These are phyloP conservation scores for Cladorrhinum sp. DNA, from an alignment of 2,329 filamentous ascomycete species.

Conservation along the genomic window DNA sequence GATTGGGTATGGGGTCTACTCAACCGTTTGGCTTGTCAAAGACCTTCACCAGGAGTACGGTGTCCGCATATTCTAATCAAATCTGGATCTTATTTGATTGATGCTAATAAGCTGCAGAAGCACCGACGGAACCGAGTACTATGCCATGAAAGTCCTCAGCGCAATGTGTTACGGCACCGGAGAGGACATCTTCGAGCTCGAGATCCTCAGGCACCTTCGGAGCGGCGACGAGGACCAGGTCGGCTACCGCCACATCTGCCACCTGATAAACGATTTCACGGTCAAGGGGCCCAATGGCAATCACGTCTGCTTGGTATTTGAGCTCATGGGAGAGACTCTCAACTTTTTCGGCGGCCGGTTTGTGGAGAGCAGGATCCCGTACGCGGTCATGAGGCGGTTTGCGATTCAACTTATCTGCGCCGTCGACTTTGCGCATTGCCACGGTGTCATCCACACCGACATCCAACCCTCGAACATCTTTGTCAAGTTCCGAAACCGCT, in stretches of 20 bases:
- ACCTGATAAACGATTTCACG: background rate
- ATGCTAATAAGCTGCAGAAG: too few species aligned
- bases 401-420: too few species aligned
- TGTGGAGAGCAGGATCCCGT: background rate
- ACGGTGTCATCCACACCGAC: too few species aligned
- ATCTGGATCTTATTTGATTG: too few species aligned
- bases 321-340: background rate
- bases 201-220: background rate
- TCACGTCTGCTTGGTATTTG: background rate
- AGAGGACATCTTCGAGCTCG: background rate
- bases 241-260: background rate
- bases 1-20: constrained; percentile 11
- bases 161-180: background rate
- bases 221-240: background rate
- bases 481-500: too few species aligned
- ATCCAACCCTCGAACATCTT: too few species aligned
- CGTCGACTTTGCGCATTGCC: too few species aligned
- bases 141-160: background rate
- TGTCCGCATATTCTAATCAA: too few species aligned
- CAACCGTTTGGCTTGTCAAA: constrained; percentile 13
- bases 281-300: background rate
- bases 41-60: background rate
- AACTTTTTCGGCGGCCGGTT: background rate
- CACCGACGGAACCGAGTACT: background rate
- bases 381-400: too few species aligned